phyloP scores from a whole-genome alignment of 129 eudicot species.

The Saposhnikovia divaricata region DNA sequence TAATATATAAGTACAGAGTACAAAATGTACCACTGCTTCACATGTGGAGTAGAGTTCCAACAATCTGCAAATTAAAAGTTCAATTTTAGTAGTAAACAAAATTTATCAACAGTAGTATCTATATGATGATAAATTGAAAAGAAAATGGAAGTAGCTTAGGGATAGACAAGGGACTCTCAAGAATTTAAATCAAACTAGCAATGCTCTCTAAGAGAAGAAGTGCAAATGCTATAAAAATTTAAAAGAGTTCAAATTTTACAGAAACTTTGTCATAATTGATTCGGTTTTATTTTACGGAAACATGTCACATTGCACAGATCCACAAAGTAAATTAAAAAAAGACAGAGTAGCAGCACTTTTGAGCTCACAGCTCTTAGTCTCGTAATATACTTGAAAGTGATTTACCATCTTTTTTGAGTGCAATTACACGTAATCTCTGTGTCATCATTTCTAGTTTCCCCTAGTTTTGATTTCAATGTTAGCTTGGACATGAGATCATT shows the following conservation, averaged over 20 bases:
- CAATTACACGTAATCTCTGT: neutral
- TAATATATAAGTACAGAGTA: neutral
- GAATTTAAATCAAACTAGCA: neutral
- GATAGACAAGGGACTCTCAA: neutral
- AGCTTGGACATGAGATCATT: neutral
- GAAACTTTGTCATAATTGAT: neutral
- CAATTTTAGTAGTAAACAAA: neutral
- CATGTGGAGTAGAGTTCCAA: conserved; percentile 79
- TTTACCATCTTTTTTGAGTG: neutral
- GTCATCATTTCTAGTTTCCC: neutral
- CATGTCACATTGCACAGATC: neutral
- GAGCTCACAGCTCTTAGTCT: neutral
- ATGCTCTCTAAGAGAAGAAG: neutral
- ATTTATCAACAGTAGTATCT: neutral
- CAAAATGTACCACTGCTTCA: conserved; percentile 67
- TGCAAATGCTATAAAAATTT: neutral
- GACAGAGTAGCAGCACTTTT: too few relatives aligned
- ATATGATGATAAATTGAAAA: neutral
- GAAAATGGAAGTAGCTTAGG: neutral
- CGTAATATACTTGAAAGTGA: neutral
- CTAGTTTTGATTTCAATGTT: neutral
- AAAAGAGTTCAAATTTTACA: neutral
- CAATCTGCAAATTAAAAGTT: conserved; percentile 56
- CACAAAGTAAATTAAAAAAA: neutral
- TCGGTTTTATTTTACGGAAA: neutral